Evolutionary conservation across 306 rosid species (phyloP), one percentile per base, ranked within the genome.

Genomic region (Psophocarpus tetragonolobus): DNA sequence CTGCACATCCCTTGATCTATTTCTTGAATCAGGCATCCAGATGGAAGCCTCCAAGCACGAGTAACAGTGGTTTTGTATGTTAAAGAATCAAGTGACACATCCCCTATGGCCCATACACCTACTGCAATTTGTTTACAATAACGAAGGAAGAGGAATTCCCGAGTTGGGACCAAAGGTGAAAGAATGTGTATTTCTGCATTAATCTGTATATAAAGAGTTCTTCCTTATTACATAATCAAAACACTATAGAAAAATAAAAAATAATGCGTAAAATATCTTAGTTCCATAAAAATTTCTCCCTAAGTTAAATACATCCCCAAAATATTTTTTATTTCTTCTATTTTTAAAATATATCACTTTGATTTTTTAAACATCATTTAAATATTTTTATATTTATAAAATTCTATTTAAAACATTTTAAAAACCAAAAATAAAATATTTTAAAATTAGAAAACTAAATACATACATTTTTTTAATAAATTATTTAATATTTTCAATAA

Each of bases 11-110:
- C 74, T 82, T 56, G 1, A 77, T 20, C 81, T n/a, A 84, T 27
- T 23, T 90, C 91, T 15, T 87, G 76, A 75, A 94, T 87, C 81
- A 91, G 53, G 82, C 92, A 91, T 12, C 97, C 98, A 13, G 97
- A 93, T 45, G 97, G 98, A 57, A 88, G 78, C 78, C 79, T 87
- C 94, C 97, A 85, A 57, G 82, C 38, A 10, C n/a, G 73, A 30
- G 86, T 33, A 17, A 56, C 36, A 24, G 30, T 64, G 14, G 14
- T 0, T 24, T 20, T 50, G 23, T 69, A 72, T 56, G 64, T 58
- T 4, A 75, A 47, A 73, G 35, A 65, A 73, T 88, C 87, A 39
- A 80, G 62, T 6, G 98, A 91, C 26, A 93, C 91, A 73, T 93
- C 92, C 29, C 66, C 84, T 48, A 93, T 86, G 0, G 61, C 82